Evolutionary conservation across 2,329 filamentous ascomycete species (phyloP).

Genomic region (Colletotrichum zoysiae): DNA sequence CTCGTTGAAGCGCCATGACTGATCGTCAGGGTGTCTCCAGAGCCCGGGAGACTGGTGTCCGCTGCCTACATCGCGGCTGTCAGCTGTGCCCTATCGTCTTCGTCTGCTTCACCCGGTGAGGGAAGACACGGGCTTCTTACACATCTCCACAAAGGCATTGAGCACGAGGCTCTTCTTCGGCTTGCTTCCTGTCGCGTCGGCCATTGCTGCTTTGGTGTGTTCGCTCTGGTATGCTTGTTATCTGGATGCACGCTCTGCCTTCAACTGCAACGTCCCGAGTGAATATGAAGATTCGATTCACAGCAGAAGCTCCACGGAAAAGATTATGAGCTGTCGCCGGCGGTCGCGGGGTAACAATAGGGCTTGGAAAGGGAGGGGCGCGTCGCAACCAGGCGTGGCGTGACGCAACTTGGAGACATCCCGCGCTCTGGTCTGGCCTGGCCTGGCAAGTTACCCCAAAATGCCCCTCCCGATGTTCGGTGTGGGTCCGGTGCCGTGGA

Average conservation of each 20-base stretch:
- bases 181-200: slow-evolving; percentile 29
- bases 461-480: slow-evolving; percentile 39
- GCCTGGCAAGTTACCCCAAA: slow-evolving; percentile 14
- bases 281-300: not conserved
- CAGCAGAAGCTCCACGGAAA: not conserved
- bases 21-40: slow-evolving; percentile 74
- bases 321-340: not conserved
- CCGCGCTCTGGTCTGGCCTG: not conserved
- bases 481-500: slow-evolving; percentile 38
- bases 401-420: slow-evolving; percentile 19
- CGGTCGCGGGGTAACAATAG: slow-evolving; percentile 13
- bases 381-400: not conserved
- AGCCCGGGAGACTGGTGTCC: slow-evolving; percentile 62
- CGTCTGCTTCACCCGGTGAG: not conserved
- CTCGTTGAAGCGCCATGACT: slow-evolving; percentile 71
- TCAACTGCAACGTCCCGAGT: not conserved
- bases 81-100: not conserved
- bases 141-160: slow-evolving; percentile 59
- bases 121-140: slow-evolving; percentile 43
- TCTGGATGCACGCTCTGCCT: not conserved
- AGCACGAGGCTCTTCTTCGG: slow-evolving; percentile 56
- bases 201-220: slow-evolving; percentile 14
- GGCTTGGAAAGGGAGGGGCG: not conserved
- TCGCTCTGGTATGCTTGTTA: not conserved
- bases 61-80: slow-evolving; percentile 46